Conservation (phyloP, 2,329 filamentous ascomycete genomes). For the Calonectria multiphialidica region DNA sequence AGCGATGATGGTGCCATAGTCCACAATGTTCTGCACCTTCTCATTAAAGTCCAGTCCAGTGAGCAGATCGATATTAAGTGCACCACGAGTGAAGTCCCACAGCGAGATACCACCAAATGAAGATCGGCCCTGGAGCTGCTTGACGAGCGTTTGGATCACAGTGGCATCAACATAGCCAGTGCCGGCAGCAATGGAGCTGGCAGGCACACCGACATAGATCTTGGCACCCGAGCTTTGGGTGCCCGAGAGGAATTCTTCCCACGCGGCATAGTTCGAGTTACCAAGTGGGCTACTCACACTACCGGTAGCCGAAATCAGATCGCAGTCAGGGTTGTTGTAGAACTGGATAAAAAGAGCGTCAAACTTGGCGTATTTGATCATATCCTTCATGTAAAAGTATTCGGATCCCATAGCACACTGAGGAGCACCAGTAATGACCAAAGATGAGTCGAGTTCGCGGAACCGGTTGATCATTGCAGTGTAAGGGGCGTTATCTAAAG, state of each 20-base stretch:
- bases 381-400: constrained; percentile 49
- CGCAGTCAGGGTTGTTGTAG: constrained; percentile 60
- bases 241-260: constrained; percentile 51
- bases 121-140: constrained; percentile 49
- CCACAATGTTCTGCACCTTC: constrained; percentile 51
- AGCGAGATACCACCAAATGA: constrained; percentile 61
- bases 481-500: constrained; percentile 50
- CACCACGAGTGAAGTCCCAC: constrained; percentile 56
- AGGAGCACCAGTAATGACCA: constrained; percentile 59
- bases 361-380: constrained; percentile 56
- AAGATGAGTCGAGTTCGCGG: constrained; percentile 44
- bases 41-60: constrained; percentile 52
- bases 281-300: constrained; percentile 34
- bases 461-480: constrained; percentile 53
- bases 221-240: constrained; percentile 55
- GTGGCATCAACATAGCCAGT: constrained; percentile 51
- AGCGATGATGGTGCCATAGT: constrained; percentile 43
- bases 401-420: constrained; percentile 52
- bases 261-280: constrained; percentile 59
- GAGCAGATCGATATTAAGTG: constrained; percentile 41
- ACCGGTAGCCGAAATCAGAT: constrained; percentile 46
- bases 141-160: constrained; percentile 52
- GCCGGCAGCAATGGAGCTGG: constrained; percentile 41
- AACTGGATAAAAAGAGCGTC: constrained; percentile 62
- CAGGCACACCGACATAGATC: constrained; percentile 60